A percentile compares a stretch with the other conserved stretches of the same genome.
These are phyloP conservation scores for Eleusine indica DNA, from an alignment of 176 grass and related monocot genomes.

Conservation along the genomic window DNA sequence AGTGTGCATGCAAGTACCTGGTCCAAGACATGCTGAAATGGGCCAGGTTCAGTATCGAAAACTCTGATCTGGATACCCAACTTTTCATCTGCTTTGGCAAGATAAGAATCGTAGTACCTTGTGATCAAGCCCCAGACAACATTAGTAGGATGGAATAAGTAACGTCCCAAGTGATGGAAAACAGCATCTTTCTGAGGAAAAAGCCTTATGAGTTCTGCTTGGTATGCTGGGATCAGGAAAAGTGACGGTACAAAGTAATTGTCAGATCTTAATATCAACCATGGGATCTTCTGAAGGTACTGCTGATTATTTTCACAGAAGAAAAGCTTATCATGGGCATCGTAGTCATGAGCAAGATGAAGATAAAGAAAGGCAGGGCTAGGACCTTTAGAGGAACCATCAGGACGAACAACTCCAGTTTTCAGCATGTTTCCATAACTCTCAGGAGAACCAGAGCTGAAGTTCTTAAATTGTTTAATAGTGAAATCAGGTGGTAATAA, in stretches of 20 bases:
- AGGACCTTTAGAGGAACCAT: slow-evolving; percentile 32
- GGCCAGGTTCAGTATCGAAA: slow-evolving; percentile 59
- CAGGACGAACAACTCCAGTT: slow-evolving; percentile 26
- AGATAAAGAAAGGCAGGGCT: slow-evolving; percentile 53
- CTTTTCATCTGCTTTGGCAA: slow-evolving; percentile 71
- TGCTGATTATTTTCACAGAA: slow-evolving; percentile 70
- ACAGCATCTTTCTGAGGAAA: slow-evolving; percentile 61
- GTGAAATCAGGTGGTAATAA: slow-evolving; percentile 61
- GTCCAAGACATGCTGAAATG: slow-evolving; percentile 82
- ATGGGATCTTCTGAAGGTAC: slow-evolving; percentile 52
- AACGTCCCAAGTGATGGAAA: slow-evolving; percentile 73
- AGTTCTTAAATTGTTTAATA: slow-evolving; percentile 42
- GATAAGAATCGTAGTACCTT: slow-evolving; percentile 77
- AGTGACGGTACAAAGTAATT: slow-evolving; percentile 70
- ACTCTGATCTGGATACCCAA: slow-evolving; percentile 89
- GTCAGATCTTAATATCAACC: slow-evolving; percentile 60
- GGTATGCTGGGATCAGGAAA: slow-evolving; percentile 64
- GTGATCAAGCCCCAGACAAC: slow-evolving; percentile 70
- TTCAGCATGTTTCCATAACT: slow-evolving; percentile 62
- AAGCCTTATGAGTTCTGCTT: slow-evolving; percentile 56
- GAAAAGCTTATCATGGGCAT: slow-evolving; percentile 58
- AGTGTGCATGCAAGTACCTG: slow-evolving; percentile 75
- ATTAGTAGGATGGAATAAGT: slow-evolving; percentile 71
- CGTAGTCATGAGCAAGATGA: slow-evolving; percentile 61
- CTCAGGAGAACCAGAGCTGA: slow-evolving; percentile 45